Evolutionary conservation across 202 grass and related monocot species (phyloP).

Genomic region (Hordeum pubiflorum): DNA sequence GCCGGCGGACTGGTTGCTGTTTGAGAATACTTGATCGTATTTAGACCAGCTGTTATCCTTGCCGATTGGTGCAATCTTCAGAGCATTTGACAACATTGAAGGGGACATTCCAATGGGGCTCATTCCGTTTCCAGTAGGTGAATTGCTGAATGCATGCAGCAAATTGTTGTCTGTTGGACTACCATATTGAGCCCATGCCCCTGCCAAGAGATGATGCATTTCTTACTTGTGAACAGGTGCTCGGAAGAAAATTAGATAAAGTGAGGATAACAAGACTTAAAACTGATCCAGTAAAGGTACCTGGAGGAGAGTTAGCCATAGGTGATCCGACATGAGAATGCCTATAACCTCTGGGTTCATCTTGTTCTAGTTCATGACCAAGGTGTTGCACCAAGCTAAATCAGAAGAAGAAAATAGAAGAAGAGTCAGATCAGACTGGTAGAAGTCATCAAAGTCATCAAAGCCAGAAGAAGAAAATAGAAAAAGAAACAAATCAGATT

Average conservation of each 20-base stretch:
- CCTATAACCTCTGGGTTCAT: constrained; percentile 64
- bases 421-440: constrained; percentile 18
- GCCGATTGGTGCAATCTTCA: constrained; percentile 85
- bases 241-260: background rate
- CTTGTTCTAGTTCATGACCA: constrained; percentile 80
- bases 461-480: constrained; percentile 6
- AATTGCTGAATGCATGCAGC: constrained; percentile 58
- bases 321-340: constrained; percentile 62
- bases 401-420: constrained; percentile 21
- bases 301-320: constrained; percentile 81
- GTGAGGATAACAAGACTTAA: background rate
- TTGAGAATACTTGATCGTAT: constrained; percentile 47
- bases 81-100: constrained; percentile 57
- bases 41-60: constrained; percentile 60
- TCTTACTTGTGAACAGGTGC: constrained; percentile 12
- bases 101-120: constrained; percentile 61
- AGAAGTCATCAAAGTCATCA: background rate
- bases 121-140: constrained; percentile 59
- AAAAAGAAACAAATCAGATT: constrained; percentile 17
- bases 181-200: constrained; percentile 65
- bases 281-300: constrained; percentile 36
- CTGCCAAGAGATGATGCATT: constrained; percentile 29
- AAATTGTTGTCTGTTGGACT: constrained; percentile 77
- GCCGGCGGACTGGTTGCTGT: constrained; percentile 36
- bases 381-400: constrained; percentile 82